Percentiles rank a stretch among this genome's conserved stretches.
Evolutionary conservation across 495 filamentous ascomycete genomes (phyloP).

Genomic region (Trichoderma erinaceum): DNA sequence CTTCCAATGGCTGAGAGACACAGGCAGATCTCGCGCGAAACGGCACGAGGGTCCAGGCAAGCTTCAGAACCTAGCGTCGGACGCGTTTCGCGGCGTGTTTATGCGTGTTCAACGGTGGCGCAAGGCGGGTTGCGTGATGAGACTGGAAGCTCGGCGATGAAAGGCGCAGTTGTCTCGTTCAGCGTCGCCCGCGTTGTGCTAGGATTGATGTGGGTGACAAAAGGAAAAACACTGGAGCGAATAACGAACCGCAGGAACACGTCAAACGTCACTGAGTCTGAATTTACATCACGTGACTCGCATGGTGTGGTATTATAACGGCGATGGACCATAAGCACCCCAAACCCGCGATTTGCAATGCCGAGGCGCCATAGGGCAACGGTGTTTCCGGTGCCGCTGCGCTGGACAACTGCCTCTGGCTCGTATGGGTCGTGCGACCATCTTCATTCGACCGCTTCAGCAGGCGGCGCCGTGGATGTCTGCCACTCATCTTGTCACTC

Average conservation of each 20-base stretch:
- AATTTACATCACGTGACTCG: slow-evolving; percentile 3
- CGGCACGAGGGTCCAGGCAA: background rate
- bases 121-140: slow-evolving; percentile 12
- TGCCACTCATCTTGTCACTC: background rate
- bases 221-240: slow-evolving; percentile 18
- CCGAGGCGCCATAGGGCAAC: background rate
- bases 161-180: slow-evolving; percentile 12
- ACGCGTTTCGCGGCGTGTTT: slow-evolving; percentile 15
- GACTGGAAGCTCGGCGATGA: background rate
- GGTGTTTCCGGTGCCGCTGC: background rate
- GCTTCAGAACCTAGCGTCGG: background rate
- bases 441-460: background rate
- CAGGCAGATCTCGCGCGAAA: slow-evolving; percentile 10
- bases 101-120: slow-evolving; percentile 12
- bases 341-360: background rate
- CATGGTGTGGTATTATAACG: background rate
- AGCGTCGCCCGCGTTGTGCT: slow-evolving; percentile 13
- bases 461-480: background rate
- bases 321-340: slow-evolving; percentile 2
- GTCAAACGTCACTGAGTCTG: slow-evolving; percentile 13
- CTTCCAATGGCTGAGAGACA: slow-evolving; percentile 2
- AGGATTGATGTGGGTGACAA: slow-evolving; percentile 9
- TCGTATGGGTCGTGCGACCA: background rate
- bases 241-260: slow-evolving; percentile 12
- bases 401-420: background rate